Conservation (phyloP, 306 rosid species). For the Bauhinia variegata region DNA sequence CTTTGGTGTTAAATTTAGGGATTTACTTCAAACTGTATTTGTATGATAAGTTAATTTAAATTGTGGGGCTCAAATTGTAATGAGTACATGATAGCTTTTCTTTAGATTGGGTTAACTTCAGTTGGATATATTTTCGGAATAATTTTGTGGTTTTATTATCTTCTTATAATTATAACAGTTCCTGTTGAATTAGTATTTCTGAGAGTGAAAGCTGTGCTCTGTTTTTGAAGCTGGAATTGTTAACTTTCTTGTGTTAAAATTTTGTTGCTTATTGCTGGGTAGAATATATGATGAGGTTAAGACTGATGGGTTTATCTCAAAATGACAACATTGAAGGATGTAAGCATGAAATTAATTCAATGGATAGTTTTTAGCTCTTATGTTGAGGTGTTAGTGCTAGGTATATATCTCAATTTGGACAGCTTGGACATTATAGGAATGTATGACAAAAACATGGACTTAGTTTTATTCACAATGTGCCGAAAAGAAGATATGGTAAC, state of each 20-base stretch:
- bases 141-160: no score
- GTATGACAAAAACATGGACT: neutral
- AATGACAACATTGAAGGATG: neutral
- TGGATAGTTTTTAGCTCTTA: neutral
- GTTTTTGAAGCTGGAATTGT: neutral
- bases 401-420: no score
- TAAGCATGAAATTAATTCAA: no score
- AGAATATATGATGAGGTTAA: no score
- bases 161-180: neutral
- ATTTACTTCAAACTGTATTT: no score
- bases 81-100: no score
- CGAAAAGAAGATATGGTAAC: neutral
- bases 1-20: no score
- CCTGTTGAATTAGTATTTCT: conserved; percentile 18
- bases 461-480: neutral
- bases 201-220: neutral
- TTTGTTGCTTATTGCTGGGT: no score
- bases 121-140: no score
- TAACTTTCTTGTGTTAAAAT: neutral
- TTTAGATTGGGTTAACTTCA: no score
- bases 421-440: neutral
- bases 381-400: conserved; percentile 7
- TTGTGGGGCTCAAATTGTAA: no score
- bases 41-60: no score
- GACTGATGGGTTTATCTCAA: neutral